Evolutionary conservation across 2,329 filamentous ascomycete genomes (phyloP).

Genomic region (Fusarium compactum): DNA sequence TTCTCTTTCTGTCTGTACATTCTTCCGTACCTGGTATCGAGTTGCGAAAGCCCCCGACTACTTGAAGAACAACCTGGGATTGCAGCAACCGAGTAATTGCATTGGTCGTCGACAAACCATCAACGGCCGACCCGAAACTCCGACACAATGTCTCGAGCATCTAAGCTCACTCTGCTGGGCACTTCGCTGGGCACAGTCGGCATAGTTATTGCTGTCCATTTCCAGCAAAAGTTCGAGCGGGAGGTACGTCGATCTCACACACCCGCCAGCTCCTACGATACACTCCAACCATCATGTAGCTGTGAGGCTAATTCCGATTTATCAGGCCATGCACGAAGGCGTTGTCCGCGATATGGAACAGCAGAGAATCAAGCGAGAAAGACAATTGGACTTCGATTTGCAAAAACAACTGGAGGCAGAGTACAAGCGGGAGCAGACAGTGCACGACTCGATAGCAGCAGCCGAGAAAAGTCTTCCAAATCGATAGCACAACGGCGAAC

Average conservation of each 20-base stretch:
- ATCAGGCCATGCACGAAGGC: conserved; percentile 92
- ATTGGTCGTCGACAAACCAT: background rate
- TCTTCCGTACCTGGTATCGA: background rate
- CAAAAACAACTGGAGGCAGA: conserved; percentile 87
- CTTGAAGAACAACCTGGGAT: background rate
- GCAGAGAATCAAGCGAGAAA: conserved; percentile 88
- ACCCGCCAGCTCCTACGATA: background rate
- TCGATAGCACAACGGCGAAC: conserved; percentile 37
- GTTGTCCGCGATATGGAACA: conserved; percentile 96
- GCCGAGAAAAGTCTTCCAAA: conserved; percentile 41
- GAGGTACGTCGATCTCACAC: conserved; percentile 66
- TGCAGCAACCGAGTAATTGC: background rate
- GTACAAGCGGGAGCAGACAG: conserved; percentile 88
- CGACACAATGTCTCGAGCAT: conserved; percentile 82
- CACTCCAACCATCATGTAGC: background rate
- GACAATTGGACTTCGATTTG: conserved; percentile 94
- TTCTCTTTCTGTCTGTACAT: background rate
- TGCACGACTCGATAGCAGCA: conserved; percentile 61
- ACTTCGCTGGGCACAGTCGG: conserved; percentile 81
- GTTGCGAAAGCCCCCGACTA: background rate
- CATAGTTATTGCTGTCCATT: conserved; percentile 89
- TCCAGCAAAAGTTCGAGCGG: conserved; percentile 86
- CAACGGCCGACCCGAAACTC: background rate
- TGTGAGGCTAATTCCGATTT: conserved; percentile 16
- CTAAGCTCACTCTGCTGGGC: conserved; percentile 84